Percentiles rank a stretch among this genome's conserved stretches.
Conservation (phyloP, 2,329 filamentous ascomycete genomes). For the Sarocladiaceae sp. region DNA sequence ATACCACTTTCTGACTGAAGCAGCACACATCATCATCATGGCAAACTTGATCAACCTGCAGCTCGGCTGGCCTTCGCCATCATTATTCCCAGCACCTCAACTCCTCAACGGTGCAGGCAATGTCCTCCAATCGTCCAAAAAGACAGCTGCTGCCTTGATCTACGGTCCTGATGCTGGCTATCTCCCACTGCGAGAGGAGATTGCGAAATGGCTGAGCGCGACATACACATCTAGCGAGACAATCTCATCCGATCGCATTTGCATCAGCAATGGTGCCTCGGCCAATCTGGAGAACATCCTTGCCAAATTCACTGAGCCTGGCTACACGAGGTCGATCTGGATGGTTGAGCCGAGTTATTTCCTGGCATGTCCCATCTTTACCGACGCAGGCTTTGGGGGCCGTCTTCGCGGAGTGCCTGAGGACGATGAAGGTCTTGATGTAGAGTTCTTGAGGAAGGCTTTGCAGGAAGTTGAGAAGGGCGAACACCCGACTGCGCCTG, state of each 20-base stretch:
- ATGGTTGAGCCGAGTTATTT: conserved; percentile 61
- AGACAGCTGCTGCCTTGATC: conserved; percentile 12
- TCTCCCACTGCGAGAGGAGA: conserved; percentile 13
- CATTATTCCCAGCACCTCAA: conserved; percentile 6
- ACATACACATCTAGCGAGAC: not conserved
- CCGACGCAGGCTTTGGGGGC: conserved; percentile 54
- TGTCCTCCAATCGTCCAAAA: conserved; percentile 10
- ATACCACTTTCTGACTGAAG: not conserved
- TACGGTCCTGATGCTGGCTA: conserved; percentile 16
- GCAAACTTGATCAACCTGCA: not conserved
- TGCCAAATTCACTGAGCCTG: conserved; percentile 50
- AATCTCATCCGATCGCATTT: conserved; percentile 11
- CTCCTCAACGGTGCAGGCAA: conserved; percentile 1
- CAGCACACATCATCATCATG: not conserved
- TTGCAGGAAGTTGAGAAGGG: conserved; percentile 1
- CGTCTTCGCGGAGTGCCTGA: conserved; percentile 55
- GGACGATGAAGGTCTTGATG: conserved; percentile 34
- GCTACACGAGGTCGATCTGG: conserved; percentile 57
- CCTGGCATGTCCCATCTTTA: conserved; percentile 57
- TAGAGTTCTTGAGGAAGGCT: conserved; percentile 13
- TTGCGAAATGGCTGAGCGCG: conserved; percentile 13
- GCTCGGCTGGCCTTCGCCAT: conserved; percentile 11
- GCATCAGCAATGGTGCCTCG: conserved; percentile 15
- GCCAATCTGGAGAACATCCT: conserved; percentile 14
- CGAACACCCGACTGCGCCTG: not conserved